Evolutionary conservation across 2,329 filamentous ascomycete species (phyloP), one percentile per base, ranked within the genome.

Genomic region (Verticillium nonalfalfae): DNA sequence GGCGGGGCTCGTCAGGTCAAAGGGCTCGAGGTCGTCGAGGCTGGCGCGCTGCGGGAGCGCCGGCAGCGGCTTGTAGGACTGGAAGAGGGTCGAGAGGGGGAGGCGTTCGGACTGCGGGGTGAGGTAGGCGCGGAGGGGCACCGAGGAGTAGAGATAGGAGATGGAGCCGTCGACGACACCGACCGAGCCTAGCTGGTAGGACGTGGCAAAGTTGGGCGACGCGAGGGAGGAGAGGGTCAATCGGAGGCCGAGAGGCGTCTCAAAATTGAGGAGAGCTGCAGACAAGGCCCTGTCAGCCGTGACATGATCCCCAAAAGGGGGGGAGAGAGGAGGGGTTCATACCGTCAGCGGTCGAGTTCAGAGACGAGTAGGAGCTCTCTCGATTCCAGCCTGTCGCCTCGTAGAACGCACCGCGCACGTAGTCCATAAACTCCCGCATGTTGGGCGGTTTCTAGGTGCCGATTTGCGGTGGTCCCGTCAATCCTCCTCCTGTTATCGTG

Each of bases 381-480:
- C 87, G 83, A 73, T 93, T 90, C 93, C 93, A 97, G 74, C 89
- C 85, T 56, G 93, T 93, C 61, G 90, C 89, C 73, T 90, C 84
- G 75, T 92, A 91, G 78, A 97, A 97, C 70, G 91, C 90, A 78
- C 90, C 85, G 78, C 96, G 92, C 79, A 97, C 89, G 80, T 96
- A 94, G 78, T 96, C 93, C 91, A 97, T 96, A 81, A 97, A 97
- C 78, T 93, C 90, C 79, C 95, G 88, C 93, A 97, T 97, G 60
- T 59, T 78, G 65, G 26, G 63, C 52, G 57, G 56, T 33, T 3
- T 26, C 18, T 57, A 18, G 2, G 11, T 21, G n/a, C 35, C 56
- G 45, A 4, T 21, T 7, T n/a, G n/a, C 26, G 26, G 26, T 45
- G 39, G 18, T 14, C 18, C 39, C 39, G 39, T 45, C 15, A n/a